Evolutionary conservation across 169 alveolate genomes (phyloP).

Genomic region (Fabrea salina): DNA sequence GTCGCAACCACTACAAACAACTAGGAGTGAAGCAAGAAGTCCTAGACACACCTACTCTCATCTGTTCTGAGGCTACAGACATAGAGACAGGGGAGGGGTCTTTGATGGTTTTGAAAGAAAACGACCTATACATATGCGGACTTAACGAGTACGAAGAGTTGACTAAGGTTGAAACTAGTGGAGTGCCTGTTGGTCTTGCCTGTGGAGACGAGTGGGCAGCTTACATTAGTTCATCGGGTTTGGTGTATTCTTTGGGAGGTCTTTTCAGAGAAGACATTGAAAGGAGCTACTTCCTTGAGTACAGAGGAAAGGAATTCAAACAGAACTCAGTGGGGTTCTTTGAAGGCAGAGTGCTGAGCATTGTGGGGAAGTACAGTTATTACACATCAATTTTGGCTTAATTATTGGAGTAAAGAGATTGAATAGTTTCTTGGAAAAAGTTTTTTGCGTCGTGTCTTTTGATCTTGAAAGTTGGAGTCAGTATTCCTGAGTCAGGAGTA

Average conservation of each 20-base stretch:
- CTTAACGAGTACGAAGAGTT: neutral
- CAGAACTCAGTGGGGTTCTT: neutral
- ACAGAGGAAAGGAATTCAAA: neutral
- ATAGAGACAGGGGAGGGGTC: slow-evolving; percentile 27
- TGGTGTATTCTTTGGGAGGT: slow-evolving; percentile 20
- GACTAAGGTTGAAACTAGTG: neutral
- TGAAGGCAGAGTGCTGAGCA: neutral
- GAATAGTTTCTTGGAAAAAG: neutral
- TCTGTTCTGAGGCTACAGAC: neutral
- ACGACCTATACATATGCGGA: neutral
- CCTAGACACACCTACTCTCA: neutral
- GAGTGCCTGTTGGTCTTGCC: neutral
- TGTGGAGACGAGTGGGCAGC: slow-evolving; percentile 10
- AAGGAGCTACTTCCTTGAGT: neutral
- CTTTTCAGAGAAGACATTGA: neutral
- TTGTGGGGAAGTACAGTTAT: slow-evolving; percentile 15
- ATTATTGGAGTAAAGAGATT: neutral
- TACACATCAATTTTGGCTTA: slow-evolving; percentile 2
- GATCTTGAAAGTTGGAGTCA: slow-evolving; percentile 77
- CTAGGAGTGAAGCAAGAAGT: slow-evolving; percentile 19
- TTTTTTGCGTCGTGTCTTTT: slow-evolving; percentile 57
- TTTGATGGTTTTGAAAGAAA: neutral
- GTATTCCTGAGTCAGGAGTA: slow-evolving; percentile 62
- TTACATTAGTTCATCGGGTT: neutral
- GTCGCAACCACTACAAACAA: slow-evolving; percentile 32